Conservation (phyloP, 1,284 basidiomycete species). For the Ustilago shanxiensis region DNA sequence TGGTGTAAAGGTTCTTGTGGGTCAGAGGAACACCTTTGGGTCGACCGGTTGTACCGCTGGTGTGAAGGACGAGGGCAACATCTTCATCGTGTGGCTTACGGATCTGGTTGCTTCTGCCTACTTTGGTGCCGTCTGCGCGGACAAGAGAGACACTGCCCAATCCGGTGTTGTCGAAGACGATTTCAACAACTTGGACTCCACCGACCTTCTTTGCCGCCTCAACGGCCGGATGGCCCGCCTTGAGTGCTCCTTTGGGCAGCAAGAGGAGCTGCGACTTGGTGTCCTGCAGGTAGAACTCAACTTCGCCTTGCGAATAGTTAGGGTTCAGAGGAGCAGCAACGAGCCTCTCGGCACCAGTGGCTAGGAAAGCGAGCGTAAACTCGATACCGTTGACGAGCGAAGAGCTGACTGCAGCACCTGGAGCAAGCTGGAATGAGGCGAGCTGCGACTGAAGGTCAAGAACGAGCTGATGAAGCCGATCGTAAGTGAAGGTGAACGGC, state of each 20-base stretch:
- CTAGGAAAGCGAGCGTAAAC: constrained; percentile 71
- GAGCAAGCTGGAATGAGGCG: constrained; percentile 46
- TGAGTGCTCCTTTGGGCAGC: constrained; percentile 58
- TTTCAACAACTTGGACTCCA: constrained; percentile 64
- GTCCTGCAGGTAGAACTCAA: constrained; percentile 70
- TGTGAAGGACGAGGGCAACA: constrained; percentile 74
- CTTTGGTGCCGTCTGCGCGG: constrained; percentile 38
- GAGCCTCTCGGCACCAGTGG: constrained; percentile 66
- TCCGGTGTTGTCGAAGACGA: constrained; percentile 59
- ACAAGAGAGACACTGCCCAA: constrained; percentile 48
- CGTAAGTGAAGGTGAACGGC: constrained; percentile 53
- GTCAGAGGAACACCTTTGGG: constrained; percentile 76
- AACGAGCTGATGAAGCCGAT: constrained; percentile 50
- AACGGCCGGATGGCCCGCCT: constrained; percentile 46
- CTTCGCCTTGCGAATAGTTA: constrained; percentile 71
- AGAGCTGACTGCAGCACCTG: constrained; percentile 60
- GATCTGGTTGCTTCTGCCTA: constrained; percentile 25
- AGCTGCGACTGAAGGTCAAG: constrained; percentile 60
- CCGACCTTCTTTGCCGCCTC: constrained; percentile 54
- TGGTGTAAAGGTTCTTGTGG: constrained; percentile 76
- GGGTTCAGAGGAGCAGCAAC: constrained; percentile 72
- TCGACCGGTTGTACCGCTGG: constrained; percentile 77
- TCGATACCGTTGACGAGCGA: constrained; percentile 71
- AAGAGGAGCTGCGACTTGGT: constrained; percentile 69
- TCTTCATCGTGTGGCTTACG: constrained; percentile 53